These are phyloP conservation scores for Pyricularia sp. DNA, from an alignment of 2,329 filamentous ascomycete species.

Conservation along the genomic window DNA sequence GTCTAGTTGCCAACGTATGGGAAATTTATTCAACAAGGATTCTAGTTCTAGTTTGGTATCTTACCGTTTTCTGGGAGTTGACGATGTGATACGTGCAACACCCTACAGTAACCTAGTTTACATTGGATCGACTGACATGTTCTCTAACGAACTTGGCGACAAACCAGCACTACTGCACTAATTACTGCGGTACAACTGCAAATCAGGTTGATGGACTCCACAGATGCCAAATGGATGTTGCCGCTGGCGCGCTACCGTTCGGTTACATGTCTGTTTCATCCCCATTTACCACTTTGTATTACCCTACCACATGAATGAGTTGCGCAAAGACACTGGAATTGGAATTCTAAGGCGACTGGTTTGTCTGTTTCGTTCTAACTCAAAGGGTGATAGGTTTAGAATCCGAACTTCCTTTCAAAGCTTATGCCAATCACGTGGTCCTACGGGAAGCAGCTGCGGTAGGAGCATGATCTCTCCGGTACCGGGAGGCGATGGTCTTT, in stretches of 20 bases:
- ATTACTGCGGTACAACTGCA: neutral
- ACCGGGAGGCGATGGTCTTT: neutral
- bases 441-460: neutral
- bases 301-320: neutral
- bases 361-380: neutral
- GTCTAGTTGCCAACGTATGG: neutral
- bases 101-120: neutral
- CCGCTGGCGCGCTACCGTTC: neutral
- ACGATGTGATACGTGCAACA: neutral
- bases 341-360: neutral
- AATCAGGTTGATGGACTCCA: neutral
- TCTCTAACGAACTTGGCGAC: neutral
- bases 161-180: neutral
- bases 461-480: neutral
- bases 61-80: neutral
- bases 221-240: neutral
- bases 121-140: neutral
- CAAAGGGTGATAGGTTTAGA: neutral
- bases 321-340: neutral
- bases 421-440: neutral
- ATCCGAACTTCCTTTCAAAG: neutral
- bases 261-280: slow-evolving; percentile 6
- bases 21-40: neutral
- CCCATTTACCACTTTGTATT: neutral
- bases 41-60: neutral